Evolutionary conservation across 768 basidiomycete species (phyloP).

Genomic region (Boletus subcaerulescens): DNA sequence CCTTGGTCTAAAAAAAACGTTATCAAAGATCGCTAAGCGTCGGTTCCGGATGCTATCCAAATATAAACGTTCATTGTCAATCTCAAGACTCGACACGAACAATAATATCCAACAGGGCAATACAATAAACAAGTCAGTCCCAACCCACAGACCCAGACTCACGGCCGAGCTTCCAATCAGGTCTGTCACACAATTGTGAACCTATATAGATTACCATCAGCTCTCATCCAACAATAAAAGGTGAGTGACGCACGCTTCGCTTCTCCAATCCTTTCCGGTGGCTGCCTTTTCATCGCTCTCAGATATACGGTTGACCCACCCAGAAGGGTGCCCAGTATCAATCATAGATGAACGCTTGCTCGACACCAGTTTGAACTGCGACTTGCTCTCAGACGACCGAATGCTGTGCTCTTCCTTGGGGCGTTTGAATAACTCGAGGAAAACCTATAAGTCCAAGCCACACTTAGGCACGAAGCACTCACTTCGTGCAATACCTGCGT

Average conservation of each 20-base stretch:
- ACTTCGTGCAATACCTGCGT: conserved; percentile 62
- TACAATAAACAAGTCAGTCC: no score
- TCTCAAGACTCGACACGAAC: no score
- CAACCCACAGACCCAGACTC: neutral
- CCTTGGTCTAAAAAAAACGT: no score
- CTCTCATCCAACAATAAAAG: neutral
- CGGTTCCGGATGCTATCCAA: no score
- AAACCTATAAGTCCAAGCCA: neutral
- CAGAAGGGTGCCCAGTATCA: conserved; percentile 59
- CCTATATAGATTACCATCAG: conserved; percentile 7
- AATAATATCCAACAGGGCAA: no score
- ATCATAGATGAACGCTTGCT: conserved; percentile 71
- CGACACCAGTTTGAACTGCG: conserved; percentile 79
- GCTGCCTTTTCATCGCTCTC: conserved; percentile 41
- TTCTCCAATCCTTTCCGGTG: conserved; percentile 51
- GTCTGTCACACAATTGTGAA: conserved; percentile 10
- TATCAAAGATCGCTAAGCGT: no score
- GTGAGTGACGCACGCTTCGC: conserved; percentile 40
- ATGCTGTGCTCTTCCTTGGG: conserved; percentile 48
- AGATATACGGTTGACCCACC: conserved; percentile 64
- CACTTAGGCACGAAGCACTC: conserved; percentile 1
- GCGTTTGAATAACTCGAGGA: conserved; percentile 52
- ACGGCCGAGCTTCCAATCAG: no score
- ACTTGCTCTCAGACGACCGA: conserved; percentile 41
- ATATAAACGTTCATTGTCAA: no score